A percentile compares a stretch with the other conserved stretches of the same genome.
phyloP scores from a whole-genome alignment of 2,329 filamentous ascomycete genomes.

The Aspergillus novoparasiticus region DNA sequence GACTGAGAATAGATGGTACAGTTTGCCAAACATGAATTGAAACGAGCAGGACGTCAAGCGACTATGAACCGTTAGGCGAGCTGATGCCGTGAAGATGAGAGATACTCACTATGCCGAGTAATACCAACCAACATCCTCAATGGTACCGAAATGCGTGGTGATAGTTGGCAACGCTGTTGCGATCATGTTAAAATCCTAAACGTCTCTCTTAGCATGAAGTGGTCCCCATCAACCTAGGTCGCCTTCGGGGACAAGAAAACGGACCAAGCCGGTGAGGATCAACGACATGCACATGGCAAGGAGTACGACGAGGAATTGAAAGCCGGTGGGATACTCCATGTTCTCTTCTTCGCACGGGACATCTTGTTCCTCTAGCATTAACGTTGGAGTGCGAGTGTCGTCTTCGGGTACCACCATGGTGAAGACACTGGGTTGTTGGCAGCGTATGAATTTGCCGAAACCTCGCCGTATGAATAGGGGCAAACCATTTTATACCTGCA shows the following conservation, averaged over 20 bases:
- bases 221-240: too few species aligned
- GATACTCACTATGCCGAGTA: constrained; percentile 6
- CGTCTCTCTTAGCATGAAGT: not conserved
- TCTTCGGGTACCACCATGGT: not conserved
- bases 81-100: not conserved
- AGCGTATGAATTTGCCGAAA: not conserved
- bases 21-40: constrained; percentile 11
- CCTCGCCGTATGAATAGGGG: too few species aligned
- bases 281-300: not conserved
- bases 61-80: not conserved
- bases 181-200: constrained; percentile 10
- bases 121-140: constrained; percentile 10
- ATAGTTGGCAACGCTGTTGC: constrained; percentile 10
- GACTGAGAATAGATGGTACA: constrained; percentile 7
- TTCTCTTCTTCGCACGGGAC: not conserved
- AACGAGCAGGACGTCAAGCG: constrained; percentile 8
- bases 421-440: not conserved
- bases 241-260: not conserved
- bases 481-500: not conserved
- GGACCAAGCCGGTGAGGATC: not conserved
- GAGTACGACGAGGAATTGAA: not conserved
- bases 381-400: not conserved
- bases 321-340: not conserved
- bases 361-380: not conserved
- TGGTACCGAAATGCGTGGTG: constrained; percentile 4